Base-by-base conservation (phyloP, 352 stramenopile genomes). In the Chrysophaeum taylorii region DNA sequence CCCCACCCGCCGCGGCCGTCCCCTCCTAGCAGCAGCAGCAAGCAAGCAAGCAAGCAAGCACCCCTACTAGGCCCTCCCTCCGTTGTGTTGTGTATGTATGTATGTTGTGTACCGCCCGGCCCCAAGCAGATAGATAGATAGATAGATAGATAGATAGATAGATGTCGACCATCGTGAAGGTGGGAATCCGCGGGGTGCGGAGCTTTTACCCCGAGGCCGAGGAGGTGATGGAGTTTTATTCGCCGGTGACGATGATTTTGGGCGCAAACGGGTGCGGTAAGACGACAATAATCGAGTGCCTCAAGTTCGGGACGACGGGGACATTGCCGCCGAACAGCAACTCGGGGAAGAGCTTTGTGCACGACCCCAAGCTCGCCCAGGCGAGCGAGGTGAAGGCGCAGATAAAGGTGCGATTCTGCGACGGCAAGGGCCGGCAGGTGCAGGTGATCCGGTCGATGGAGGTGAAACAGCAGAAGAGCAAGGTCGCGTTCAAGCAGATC, bases 231-330 rank as follows among this genome's bases (percentile, higher is more conserved):
- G 90, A 96, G 78, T 99, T 99, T 79, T 96, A 95, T 77, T 96
- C 97, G 79, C 96, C 96, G 33, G 84, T 98, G 35, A 99, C 96
- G 2, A 96, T 99, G 64, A 98, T 99, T 70, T 80, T 88, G 18
- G 57, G 57, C 35, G 57, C 57, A 16, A 98, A 97, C 79, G 92
- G 92, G 64, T 96, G 89, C 72, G 94, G 92, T n/a, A 99, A 98
- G 86, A 99, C 96, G 0, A 99, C 96, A 21, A 96, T 99, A 66
- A 99, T 99, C 79, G 96, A 99, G 85, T 97, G 92, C 76, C 87
- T 99, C 38, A 99, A 99, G 37, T 63, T 33, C 38, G 64, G 57
- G 33, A 70, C 64, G 16, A 70, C 43, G 50, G 64, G 50, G 14
- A 14, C 23, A 0, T 37, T 41, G 35, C 36, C 64, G n/a, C 64